These are phyloP conservation scores for Hygrocybe coccinea DNA, from an alignment of 768 basidiomycete genomes.

Conservation along the genomic window DNA sequence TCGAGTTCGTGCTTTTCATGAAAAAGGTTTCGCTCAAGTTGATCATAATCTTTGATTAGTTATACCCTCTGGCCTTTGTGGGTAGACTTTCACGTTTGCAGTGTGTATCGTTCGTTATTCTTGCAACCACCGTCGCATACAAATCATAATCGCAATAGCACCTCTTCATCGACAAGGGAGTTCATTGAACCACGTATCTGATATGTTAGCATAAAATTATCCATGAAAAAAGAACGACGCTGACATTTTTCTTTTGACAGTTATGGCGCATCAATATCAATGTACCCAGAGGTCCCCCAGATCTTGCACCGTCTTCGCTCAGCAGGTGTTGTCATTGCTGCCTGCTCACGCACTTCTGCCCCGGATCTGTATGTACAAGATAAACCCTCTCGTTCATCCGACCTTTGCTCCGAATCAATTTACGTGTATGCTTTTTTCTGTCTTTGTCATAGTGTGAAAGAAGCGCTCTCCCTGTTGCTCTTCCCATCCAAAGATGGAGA, in stretches of 20 bases:
- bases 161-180: slow-evolving; percentile 49
- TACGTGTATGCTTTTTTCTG: too few relatives aligned
- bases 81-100: slow-evolving; percentile 75
- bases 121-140: too few relatives aligned
- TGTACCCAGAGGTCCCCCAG: slow-evolving; percentile 72
- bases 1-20: slow-evolving; percentile 75
- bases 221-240: too few relatives aligned
- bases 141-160: slow-evolving; percentile 26
- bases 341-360: slow-evolving; percentile 69
- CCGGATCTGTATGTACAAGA: slow-evolving; percentile 53
- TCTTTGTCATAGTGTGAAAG: slow-evolving; percentile 66
- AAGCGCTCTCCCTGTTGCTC: slow-evolving; percentile 63
- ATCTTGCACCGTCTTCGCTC: slow-evolving; percentile 59
- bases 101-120: slow-evolving; percentile 24
- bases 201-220: slow-evolving; percentile 35
- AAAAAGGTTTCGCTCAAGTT: too few relatives aligned
- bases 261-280: slow-evolving; percentile 52
- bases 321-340: slow-evolving; percentile 54
- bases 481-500: slow-evolving; percentile 40
- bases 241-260: slow-evolving; percentile 28
- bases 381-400: not conserved
- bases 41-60: slow-evolving; percentile 36
- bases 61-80: slow-evolving; percentile 85
- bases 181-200: slow-evolving; percentile 45
- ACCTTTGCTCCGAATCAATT: too few relatives aligned